These are phyloP conservation scores for Apium graveolens DNA, from an alignment of 129 eudicot genomes.

Conservation along the genomic window DNA sequence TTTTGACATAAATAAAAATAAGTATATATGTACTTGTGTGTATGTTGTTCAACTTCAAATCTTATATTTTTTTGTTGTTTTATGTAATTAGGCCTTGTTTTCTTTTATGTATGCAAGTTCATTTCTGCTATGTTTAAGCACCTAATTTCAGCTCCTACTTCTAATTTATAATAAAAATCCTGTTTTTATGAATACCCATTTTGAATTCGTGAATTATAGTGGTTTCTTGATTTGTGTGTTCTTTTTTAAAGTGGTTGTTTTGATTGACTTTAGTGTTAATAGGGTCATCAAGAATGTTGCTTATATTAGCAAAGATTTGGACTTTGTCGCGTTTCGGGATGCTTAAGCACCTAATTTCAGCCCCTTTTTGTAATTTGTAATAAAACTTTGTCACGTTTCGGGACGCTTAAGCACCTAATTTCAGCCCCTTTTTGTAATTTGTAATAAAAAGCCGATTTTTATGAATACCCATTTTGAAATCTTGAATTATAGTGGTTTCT, in stretches of 20 bases:
- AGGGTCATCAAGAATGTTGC: constrained; percentile 25
- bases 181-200: constrained; percentile 6
- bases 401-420: not conserved
- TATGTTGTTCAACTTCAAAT: too few species aligned
- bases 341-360: not conserved
- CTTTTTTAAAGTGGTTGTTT: not conserved
- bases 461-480: constrained; percentile 3
- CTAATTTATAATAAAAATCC: not conserved
- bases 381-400: not conserved
- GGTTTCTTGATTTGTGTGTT: not conserved
- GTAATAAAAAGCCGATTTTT: not conserved
- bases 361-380: not conserved
- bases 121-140: not conserved
- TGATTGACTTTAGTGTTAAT: not conserved
- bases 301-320: constrained; percentile 15
- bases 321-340: not conserved
- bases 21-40: too few species aligned
- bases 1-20: too few species aligned
- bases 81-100: not conserved
- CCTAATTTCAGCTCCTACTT: not conserved
- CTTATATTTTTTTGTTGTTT: too few species aligned
- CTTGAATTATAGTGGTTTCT: not conserved
- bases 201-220: not conserved
- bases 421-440: not conserved
- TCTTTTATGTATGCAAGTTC: not conserved